Percentiles rank a stretch among this genome's conserved stretches.
Evolutionary conservation across 1,284 basidiomycete genomes (phyloP).

Genomic region (Ustilago crameri): DNA sequence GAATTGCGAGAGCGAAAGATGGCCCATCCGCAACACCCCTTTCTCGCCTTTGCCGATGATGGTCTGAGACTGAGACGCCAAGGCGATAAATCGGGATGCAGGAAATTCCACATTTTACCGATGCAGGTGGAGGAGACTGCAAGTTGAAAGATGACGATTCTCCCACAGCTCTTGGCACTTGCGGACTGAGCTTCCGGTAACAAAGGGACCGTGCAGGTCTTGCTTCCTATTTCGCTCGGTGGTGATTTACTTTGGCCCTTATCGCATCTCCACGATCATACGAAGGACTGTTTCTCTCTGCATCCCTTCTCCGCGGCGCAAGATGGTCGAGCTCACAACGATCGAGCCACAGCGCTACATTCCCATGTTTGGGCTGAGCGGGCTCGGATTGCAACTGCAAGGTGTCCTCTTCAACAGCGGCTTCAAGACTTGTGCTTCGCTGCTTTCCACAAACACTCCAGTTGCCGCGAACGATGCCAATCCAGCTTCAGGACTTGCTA

Average conservation of each 20-base stretch:
- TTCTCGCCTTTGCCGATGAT: not conserved
- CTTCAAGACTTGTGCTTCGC: constrained; percentile 25
- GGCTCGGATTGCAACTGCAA: constrained; percentile 39
- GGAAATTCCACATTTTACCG: no score
- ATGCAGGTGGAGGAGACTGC: not conserved
- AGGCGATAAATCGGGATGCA: no score
- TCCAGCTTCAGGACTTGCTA: constrained; percentile 29
- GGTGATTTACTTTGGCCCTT: no score
- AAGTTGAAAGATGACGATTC: no score
- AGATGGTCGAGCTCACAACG: constrained; percentile 27
- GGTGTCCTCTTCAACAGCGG: constrained; percentile 18
- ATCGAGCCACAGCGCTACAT: constrained; percentile 43
- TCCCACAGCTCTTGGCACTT: no score
- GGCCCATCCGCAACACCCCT: no score
- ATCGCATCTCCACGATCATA: no score
- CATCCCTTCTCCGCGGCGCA: not conserved
- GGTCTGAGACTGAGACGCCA: not conserved
- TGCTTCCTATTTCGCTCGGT: no score
- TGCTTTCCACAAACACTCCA: constrained; percentile 25
- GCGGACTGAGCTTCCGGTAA: no score
- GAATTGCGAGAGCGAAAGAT: no score
- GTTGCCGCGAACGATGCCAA: constrained; percentile 1
- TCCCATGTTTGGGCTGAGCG: constrained; percentile 41
- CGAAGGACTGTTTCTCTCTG: no score
- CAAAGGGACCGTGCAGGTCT: no score